phyloP scores from a whole-genome alignment of 2,329 filamentous ascomycete species.

The Fusarium newnesense region DNA sequence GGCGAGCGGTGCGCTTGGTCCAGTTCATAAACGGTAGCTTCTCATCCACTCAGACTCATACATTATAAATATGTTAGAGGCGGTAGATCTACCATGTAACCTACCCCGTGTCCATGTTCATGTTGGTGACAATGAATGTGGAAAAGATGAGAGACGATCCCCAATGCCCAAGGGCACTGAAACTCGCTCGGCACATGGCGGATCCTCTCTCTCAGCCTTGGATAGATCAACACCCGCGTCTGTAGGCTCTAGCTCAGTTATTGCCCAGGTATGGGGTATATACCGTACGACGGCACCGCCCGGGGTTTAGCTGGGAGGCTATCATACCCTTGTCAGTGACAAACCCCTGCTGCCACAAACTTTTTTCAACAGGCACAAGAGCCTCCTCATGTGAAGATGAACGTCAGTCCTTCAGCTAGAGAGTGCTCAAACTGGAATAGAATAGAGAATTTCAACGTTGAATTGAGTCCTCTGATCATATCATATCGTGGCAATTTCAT shows the following conservation, averaged over 20 bases:
- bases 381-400: background rate
- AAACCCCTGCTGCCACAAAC: slow-evolving; percentile 26
- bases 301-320: slow-evolving; percentile 1
- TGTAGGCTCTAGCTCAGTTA: background rate
- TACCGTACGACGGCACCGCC: slow-evolving; percentile 29
- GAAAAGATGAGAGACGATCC: background rate
- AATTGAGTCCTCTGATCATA: slow-evolving; percentile 1
- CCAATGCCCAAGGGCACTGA: background rate
- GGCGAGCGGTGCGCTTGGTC: slow-evolving; percentile 7
- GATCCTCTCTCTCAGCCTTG: slow-evolving; percentile 8
- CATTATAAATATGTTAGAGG: background rate
- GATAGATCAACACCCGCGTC: background rate
- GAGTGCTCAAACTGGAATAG: background rate
- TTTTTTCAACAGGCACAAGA: slow-evolving; percentile 7
- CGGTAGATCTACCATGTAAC: slow-evolving; percentile 13
- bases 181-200: slow-evolving; percentile 12
- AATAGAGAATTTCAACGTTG: background rate
- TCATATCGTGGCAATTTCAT: slow-evolving; percentile 3
- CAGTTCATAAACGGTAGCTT: background rate
- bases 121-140: background rate
- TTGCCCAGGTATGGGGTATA: slow-evolving; percentile 16
- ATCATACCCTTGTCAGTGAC: slow-evolving; percentile 7
- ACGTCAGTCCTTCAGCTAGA: slow-evolving; percentile 10
- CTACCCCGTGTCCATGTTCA: slow-evolving; percentile 12
- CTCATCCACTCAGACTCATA: slow-evolving; percentile 1